Base-by-base conservation (phyloP, 352 stramenopile species). In the Plasmopara halstedii region DNA sequence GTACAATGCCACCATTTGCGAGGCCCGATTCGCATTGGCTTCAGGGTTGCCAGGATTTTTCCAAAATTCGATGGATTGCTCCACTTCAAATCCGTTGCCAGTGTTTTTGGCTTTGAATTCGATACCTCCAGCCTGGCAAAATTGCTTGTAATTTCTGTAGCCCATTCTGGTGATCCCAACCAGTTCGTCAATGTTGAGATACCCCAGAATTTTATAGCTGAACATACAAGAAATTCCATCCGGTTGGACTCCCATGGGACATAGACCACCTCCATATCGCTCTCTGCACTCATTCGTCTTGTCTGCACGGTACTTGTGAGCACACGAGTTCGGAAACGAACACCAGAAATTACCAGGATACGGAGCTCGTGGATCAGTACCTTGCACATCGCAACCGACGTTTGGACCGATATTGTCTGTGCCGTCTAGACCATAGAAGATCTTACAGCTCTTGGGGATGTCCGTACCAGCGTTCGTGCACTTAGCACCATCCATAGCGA, bases 141-240 rank as follows among this genome's bases (percentile, higher is more conserved):
- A 89, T 53, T 20, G 19, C 6, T 27, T 1, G 25, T 33, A 49
- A 17, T 77, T 67, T 7, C n/a, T 15, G 33, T 42, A 42, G 2
- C n/a, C 62, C 35, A 83, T 51, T 37, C 39, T 34, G 8, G 76
- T 88, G 62, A 88, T 88, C 32, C 76, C 76, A 4, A 88, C 76
- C 25, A 88, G 48, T 36, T 85, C 76, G 36, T 88, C 79, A 39
- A 91, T 68, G 4, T 61, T 47, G 2, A 91, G 54, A 42, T 73
- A 85, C 13, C 76, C 76, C 22, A 88, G 62, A 20, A 69, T 63
- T 11, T 67, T 60, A 54, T 80, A 85, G 33, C 64, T 70, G 58
- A 70, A 88, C 5, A 72, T 72, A 56, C 77, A 88, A 29, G 44
- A 70, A n/a, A 58, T 40, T n/a, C 77, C 77, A 36, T 88, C 72